phyloP scores from a whole-genome alignment of 2,329 filamentous ascomycete genomes.

The Aspergillus pseudotamarii region DNA sequence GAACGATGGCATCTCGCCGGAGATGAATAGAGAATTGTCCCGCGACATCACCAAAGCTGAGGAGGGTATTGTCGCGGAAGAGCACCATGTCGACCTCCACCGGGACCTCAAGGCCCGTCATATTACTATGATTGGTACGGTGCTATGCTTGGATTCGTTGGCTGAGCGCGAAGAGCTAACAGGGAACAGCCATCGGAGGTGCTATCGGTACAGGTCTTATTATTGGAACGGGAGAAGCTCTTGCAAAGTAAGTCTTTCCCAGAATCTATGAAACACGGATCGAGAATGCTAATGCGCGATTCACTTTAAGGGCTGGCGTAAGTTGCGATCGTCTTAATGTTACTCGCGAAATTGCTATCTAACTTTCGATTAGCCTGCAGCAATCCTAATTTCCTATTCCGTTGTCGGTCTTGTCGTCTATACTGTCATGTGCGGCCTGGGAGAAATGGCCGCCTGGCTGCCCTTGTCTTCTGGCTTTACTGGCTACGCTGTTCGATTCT shows the following conservation, averaged over 20 bases:
- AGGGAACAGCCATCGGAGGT: conserved; percentile 40
- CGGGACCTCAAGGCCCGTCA: conserved; percentile 46
- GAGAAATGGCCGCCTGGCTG: conserved; percentile 83
- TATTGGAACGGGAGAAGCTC: conserved; percentile 43
- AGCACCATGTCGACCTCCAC: conserved; percentile 38
- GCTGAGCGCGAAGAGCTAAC: conserved; percentile 15
- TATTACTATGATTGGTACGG: conserved; percentile 47
- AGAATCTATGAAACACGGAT: not conserved
- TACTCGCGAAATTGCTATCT: not conserved
- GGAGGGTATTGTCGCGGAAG: conserved; percentile 28
- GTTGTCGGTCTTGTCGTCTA: conserved; percentile 65
- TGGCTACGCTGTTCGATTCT: conserved; percentile 77
- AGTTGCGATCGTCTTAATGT: conserved; percentile 17
- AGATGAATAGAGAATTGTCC: conserved; percentile 22
- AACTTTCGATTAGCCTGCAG: conserved; percentile 35
- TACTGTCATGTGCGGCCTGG: conserved; percentile 78
- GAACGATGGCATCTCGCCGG: conserved; percentile 26
- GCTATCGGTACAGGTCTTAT: conserved; percentile 48
- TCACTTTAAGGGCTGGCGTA: conserved; percentile 38
- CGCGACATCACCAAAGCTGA: conserved; percentile 23
- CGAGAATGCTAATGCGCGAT: conserved; percentile 18
- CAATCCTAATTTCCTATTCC: conserved; percentile 48
- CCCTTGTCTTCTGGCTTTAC: conserved; percentile 79
- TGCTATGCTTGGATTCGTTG: not conserved
- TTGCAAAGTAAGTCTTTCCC: conserved; percentile 34